These are phyloP conservation scores for Lepiota venenata DNA, from an alignment of 768 basidiomycete genomes.

Conservation along the genomic window DNA sequence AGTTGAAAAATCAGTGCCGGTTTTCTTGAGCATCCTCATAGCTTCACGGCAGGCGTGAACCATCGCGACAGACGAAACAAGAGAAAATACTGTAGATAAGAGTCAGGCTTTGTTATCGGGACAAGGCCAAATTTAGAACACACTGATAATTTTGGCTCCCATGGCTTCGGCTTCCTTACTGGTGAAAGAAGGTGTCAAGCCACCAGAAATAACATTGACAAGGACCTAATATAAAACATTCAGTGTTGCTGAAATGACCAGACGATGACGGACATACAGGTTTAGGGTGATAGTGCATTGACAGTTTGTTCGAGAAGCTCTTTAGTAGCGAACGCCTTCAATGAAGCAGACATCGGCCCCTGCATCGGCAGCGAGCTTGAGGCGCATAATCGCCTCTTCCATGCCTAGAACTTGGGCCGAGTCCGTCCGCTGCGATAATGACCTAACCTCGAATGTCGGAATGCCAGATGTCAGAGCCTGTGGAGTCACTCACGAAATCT, in stretches of 20 bases:
- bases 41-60: constrained; percentile 78
- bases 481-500: constrained; percentile 49
- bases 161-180: constrained; percentile 61
- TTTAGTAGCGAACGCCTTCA: constrained; percentile 69
- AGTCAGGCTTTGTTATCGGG: not conserved
- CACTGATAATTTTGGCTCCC: constrained; percentile 78
- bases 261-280: constrained; percentile 39
- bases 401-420: constrained; percentile 77
- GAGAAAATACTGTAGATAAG: constrained; percentile 56
- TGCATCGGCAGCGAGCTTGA: constrained; percentile 67
- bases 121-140: constrained; percentile 27
- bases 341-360: constrained; percentile 84
- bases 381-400: constrained; percentile 66
- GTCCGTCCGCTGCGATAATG: constrained; percentile 73
- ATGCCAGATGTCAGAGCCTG: not conserved
- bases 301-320: constrained; percentile 64
- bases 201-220: constrained; percentile 78
- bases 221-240: constrained; percentile 41
- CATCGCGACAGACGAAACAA: constrained; percentile 74
- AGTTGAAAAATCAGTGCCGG: constrained; percentile 65
- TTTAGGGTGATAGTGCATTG: constrained; percentile 63
- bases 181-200: constrained; percentile 73
- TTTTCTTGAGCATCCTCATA: constrained; percentile 72
- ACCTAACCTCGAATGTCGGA: constrained; percentile 34
- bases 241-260: not conserved